A percentile compares a stretch with the other conserved stretches of the same genome.
Evolutionary conservation across 257 asterid genomes (phyloP).

Genomic region (Przewalskia tangutica): DNA sequence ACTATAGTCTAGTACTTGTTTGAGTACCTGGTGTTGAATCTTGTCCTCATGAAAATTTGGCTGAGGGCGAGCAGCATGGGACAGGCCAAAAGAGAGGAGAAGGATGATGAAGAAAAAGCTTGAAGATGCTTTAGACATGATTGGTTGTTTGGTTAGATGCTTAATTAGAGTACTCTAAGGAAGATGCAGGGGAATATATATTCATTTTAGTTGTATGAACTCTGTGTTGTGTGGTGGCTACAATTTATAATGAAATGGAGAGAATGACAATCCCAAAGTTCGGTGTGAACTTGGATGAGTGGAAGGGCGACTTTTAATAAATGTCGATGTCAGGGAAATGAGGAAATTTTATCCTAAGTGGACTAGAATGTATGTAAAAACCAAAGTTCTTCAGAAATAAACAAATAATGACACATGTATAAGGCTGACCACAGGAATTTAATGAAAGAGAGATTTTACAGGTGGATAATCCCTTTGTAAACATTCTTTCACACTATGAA

Average conservation of each 20-base stretch:
- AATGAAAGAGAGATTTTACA: not conserved
- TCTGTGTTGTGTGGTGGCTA: not conserved
- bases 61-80: slow-evolving; percentile 39
- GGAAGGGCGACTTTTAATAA: not conserved
- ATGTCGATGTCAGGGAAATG: not conserved
- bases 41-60: slow-evolving; percentile 12
- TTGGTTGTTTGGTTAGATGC: not conserved
- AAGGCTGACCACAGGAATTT: not conserved
- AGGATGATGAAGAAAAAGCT: slow-evolving; percentile 24
- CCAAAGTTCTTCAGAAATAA: not conserved
- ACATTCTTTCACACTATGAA: too few relatives aligned
- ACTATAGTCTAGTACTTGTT: not conserved
- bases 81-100: slow-evolving; percentile 32
- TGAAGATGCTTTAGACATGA: slow-evolving; percentile 40
- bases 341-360: not conserved
- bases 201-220: not conserved
- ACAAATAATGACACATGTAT: not conserved
- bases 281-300: not conserved
- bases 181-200: not conserved
- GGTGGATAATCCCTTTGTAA: not conserved
- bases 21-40: slow-evolving; percentile 9
- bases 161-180: not conserved
- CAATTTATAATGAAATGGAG: not conserved
- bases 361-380: not conserved
- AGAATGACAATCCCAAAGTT: not conserved